Conservation (phyloP, 2,329 filamentous ascomycete species). For the Septoria petroselini region DNA sequence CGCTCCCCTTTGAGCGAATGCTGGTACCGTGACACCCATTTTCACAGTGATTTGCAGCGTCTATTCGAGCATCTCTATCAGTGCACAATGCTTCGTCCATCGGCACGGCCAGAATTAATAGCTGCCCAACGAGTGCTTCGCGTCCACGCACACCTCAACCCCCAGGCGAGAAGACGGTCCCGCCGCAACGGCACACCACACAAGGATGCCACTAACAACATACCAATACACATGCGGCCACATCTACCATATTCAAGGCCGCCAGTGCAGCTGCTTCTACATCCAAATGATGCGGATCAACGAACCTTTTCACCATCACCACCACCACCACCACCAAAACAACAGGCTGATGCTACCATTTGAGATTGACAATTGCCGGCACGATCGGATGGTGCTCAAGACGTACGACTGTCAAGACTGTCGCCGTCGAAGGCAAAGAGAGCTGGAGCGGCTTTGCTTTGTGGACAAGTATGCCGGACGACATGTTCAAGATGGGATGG, state of each 20-base stretch:
- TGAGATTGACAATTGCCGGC: conserved; percentile 19
- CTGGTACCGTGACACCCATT: background rate
- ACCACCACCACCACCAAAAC: conserved; percentile 5
- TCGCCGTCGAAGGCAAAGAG: conserved; percentile 12
- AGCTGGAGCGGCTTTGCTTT: conserved; percentile 8
- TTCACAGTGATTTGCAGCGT: background rate
- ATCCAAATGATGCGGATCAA: conserved; percentile 27
- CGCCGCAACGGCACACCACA: background rate
- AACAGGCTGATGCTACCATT: conserved; percentile 22
- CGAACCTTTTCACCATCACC: conserved; percentile 11
- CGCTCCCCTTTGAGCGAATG: background rate
- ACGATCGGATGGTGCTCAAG: conserved; percentile 17
- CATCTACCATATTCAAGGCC: conserved; percentile 25
- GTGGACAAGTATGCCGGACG: conserved; percentile 10
- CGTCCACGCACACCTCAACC: too few species aligned
- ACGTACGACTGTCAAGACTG: conserved; percentile 16
- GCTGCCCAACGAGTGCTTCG: background rate
- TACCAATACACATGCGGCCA: conserved; percentile 30
- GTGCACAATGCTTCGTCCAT: background rate
- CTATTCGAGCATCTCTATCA: background rate
- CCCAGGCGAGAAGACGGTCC: background rate
- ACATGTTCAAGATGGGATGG: background rate
- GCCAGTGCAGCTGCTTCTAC: conserved; percentile 28
- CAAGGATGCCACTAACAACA: conserved; percentile 27
- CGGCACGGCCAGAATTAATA: background rate